Base-by-base conservation (phyloP, 768 basidiomycete species). In the Imleria badia region DNA sequence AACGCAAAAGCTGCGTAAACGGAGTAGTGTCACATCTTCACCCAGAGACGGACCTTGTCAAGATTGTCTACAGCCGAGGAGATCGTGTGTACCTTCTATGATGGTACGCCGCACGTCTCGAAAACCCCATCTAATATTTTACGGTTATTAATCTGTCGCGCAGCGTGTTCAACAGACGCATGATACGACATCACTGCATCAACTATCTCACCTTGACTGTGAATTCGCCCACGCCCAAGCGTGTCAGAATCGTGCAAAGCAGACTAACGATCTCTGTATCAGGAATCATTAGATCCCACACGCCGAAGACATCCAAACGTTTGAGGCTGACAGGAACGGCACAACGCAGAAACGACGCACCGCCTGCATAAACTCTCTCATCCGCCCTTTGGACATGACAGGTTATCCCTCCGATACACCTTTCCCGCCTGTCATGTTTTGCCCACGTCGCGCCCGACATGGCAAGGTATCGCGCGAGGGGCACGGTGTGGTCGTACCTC, bases 341-440 rank as follows among this genome's bases (percentile, higher is more conserved):
- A 26, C 38, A 52, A 44, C 40, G 17, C 3, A 49, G 5, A n/a
- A 41, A 5, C 6, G 22, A 56, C 84, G 61, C 60, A 94, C 93
- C 58, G 96, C 97, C 72, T 99, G 97, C 65, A 89, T 92, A 66
- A 99, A 99, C 75, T 99, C 97, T 55, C 97, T 83, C 95, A 99
- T 97, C 26, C 97, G 80, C 0, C 97, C 97, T 76, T 99, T 99
- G 29, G 87, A 89, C 88, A 98, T 94, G 52, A 95, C 95, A 0
- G 97, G 60, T 87, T 93, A 73, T 99, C 97, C 67, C 97, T 77
- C 58, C 97, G 79, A 72, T 98, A 99, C 19, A 99, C 97, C 74
- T 98, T 99, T n/a, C 94, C 95, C 47, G 98, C 86, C 71, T 98
- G 97, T 87, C 94, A 99, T 14, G 98, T 70, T 74, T 98, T 98